Base-by-base conservation (phyloP, 2,329 filamentous ascomycete species). In the Talaromyces islandicus region DNA sequence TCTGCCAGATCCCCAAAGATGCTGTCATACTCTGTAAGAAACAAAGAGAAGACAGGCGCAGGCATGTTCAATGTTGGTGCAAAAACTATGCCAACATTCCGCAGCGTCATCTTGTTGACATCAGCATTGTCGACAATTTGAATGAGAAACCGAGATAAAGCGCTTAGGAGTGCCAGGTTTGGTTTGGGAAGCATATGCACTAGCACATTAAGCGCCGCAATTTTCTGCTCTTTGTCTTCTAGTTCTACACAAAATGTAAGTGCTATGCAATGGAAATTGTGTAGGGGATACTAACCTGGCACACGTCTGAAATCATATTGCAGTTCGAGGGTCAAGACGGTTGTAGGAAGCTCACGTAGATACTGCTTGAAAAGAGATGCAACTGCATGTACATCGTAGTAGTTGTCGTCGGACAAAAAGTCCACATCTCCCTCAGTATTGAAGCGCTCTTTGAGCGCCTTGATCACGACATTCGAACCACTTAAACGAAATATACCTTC, bases 61-160 rank as follows among this genome's bases (percentile, higher is more conserved):
- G 94, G 93, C 50, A 99, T 96, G 73, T 97, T 97, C 58, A 99
- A 83, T 0, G 94, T 97, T 0, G 94, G 94, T 17, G 94, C 96
- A 74, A 99, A 99, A 60, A 99, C 93, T 67, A 99, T 97, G 64
- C 94, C 93, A 58, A 99, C 91, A 70, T 99, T 99, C 65, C 93
- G 88, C 57, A 97, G 90, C 11, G 90, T 97, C 94, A 99, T 99
- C 81, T 97, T 97, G 80, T 99, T 99, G 63, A 89, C 81, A 67
- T 90, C 88, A 7, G 91, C 82, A 67, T 97, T 92, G 74, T 94
- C 92, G 70, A 97, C 91, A 68, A 99, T 93, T 69, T 89, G 88
- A 70, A 96, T 91, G 67, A 99, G 77, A 77, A 96, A 97, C 3
- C 89, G 86, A 54, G 93, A 90, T 59, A 99, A 79, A 64, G 95